phyloP scores from a whole-genome alignment of 2,329 filamentous ascomycete genomes.

The Ophiocordyceps camponoti-saundersi region DNA sequence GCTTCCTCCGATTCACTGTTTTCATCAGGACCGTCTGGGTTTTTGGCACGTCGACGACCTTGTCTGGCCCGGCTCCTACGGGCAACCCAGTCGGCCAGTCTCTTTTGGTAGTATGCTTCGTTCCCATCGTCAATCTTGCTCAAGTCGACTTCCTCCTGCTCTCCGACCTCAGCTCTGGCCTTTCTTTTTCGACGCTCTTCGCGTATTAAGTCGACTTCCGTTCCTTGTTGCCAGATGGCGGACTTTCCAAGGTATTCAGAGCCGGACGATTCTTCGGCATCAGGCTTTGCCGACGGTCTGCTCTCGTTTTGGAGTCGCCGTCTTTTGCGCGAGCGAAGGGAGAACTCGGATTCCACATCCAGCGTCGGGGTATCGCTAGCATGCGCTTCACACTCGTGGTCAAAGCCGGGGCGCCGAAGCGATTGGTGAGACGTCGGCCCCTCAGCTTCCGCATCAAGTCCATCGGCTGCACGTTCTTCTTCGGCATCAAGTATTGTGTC shows the following conservation, averaged over 20 bases:
- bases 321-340: slow-evolving; percentile 41
- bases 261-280: slow-evolving; percentile 13
- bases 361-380: background rate
- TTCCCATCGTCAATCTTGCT: slow-evolving; percentile 72
- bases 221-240: slow-evolving; percentile 19
- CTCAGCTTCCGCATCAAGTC: slow-evolving; percentile 22
- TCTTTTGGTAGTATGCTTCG: slow-evolving; percentile 59
- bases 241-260: slow-evolving; percentile 16
- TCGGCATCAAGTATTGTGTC: slow-evolving; percentile 72
- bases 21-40: slow-evolving; percentile 16
- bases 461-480: slow-evolving; percentile 38
- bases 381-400: slow-evolving; percentile 13
- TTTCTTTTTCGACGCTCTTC: slow-evolving; percentile 24
- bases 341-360: slow-evolving; percentile 34
- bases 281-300: slow-evolving; percentile 30
- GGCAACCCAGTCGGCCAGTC: slow-evolving; percentile 60
- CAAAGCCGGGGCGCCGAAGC: slow-evolving; percentile 57
- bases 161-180: slow-evolving; percentile 16
- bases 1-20: slow-evolving; percentile 27
- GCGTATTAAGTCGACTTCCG: slow-evolving; percentile 20
- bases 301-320: slow-evolving; percentile 19
- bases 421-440: slow-evolving; percentile 52
- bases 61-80: slow-evolving; percentile 23
- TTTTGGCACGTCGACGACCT: slow-evolving; percentile 19
- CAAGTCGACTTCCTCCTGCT: slow-evolving; percentile 28